Evolutionary conservation across 345 rosid genomes (phyloP).

Genomic region (Gossypium australe): DNA sequence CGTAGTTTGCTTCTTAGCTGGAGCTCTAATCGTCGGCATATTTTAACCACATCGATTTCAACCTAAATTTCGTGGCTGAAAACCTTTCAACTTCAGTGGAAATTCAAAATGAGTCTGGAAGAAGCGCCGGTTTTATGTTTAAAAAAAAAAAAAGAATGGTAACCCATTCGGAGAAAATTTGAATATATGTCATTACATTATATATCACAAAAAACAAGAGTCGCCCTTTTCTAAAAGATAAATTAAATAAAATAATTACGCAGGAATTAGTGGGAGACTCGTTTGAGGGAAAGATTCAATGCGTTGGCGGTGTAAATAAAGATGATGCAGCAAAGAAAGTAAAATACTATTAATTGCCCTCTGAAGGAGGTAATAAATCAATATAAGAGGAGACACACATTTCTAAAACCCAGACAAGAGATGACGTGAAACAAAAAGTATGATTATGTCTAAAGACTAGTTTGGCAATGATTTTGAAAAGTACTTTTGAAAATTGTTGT

Average conservation of each 20-base stretch:
- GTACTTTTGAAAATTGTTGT: no score
- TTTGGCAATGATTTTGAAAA: no score
- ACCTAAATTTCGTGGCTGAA: background rate
- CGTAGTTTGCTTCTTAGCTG: constrained; percentile 53
- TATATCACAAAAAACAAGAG: background rate
- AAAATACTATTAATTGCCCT: background rate
- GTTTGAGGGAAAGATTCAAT: background rate
- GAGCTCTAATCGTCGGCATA: constrained; percentile 71
- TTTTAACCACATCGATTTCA: constrained; percentile 18
- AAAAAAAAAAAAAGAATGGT: background rate
- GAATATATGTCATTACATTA: background rate
- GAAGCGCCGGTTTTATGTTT: background rate
- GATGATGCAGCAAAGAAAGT: background rate
- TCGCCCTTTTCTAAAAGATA: background rate
- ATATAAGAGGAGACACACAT: background rate
- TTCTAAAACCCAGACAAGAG: background rate
- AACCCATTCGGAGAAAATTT: background rate
- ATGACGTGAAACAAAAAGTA: no score
- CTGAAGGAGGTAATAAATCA: background rate
- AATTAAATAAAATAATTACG: background rate
- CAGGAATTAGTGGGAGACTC: constrained; percentile 4
- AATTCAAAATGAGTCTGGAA: background rate
- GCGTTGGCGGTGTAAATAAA: background rate
- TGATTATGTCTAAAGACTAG: no score
- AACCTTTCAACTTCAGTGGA: background rate